Conservation (phyloP, 257 asterid genomes). For the Solanum piurae region DNA sequence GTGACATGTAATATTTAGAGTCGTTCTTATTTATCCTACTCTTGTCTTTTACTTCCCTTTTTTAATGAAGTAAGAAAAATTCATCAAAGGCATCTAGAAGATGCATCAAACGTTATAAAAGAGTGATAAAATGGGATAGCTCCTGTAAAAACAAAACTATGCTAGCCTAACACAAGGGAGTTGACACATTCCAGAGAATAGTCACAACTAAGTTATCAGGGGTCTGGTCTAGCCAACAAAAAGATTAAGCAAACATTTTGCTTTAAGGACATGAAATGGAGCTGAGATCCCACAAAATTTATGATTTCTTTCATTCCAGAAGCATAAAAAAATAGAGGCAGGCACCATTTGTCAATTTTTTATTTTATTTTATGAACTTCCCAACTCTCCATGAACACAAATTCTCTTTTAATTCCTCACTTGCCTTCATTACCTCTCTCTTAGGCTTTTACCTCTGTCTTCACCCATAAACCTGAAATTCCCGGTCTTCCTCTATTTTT, state of each 20-base stretch:
- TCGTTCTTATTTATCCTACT: not conserved
- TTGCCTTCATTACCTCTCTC: not conserved
- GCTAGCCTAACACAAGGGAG: not conserved
- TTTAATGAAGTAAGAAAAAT: not conserved
- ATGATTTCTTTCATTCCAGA: not conserved
- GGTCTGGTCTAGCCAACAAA: not conserved
- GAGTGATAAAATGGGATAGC: not conserved
- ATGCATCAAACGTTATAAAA: not conserved
- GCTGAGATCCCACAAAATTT: not conserved
- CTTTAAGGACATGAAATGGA: not conserved
- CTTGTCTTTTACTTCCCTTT: not conserved
- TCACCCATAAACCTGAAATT: not conserved
- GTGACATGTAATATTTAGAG: not conserved
- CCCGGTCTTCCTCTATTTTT: not conserved
- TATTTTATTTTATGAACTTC: not conserved
- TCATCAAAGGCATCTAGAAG: not conserved
- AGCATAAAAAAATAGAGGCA: not conserved
- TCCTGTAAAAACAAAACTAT: not conserved
- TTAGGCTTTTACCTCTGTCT: not conserved
- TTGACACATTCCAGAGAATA: not conserved
- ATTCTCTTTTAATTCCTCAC: not conserved
- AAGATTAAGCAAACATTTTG: not conserved
- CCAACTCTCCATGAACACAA: not conserved
- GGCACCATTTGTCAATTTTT: not conserved
- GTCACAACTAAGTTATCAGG: not conserved